Percentiles rank a stretch among this genome's conserved stretches.
phyloP scores from a whole-genome alignment of 1,139 yeast genomes.

The Geotrichum reessii region DNA sequence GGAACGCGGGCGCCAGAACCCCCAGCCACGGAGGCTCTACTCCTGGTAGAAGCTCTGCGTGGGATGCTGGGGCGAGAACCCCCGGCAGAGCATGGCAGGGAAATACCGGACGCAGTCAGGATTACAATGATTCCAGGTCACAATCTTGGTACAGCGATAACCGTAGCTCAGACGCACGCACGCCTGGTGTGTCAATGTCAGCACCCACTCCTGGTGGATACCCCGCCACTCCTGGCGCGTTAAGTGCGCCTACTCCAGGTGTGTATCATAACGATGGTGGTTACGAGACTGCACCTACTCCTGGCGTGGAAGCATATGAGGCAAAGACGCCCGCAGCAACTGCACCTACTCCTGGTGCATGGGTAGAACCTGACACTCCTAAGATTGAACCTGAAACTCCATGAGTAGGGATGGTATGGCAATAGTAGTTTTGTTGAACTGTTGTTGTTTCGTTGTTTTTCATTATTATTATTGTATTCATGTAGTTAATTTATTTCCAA shows the following conservation, averaged over 20 bases:
- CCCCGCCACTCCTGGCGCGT: constrained; percentile 45
- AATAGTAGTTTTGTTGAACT: not conserved
- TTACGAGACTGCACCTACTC: constrained; percentile 42
- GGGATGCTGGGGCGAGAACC: constrained; percentile 31
- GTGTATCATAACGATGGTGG: constrained; percentile 38
- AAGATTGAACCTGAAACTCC: constrained; percentile 36
- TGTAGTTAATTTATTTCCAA: not conserved
- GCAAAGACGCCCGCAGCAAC: constrained; percentile 42
- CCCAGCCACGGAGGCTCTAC: constrained; percentile 35
- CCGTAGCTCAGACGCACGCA: constrained; percentile 37
- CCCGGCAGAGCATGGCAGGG: constrained; percentile 37
- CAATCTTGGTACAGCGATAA: constrained; percentile 19
- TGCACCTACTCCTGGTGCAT: constrained; percentile 39
- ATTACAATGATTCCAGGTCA: constrained; percentile 18
- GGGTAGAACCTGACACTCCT: constrained; percentile 38
- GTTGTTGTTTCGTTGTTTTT: not conserved
- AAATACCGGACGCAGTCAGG: constrained; percentile 29
- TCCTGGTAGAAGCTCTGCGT: constrained; percentile 42
- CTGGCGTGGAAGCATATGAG: constrained; percentile 34
- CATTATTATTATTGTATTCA: not conserved
- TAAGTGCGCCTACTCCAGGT: constrained; percentile 39
- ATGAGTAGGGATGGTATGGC: constrained; percentile 17
- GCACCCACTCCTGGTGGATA: constrained; percentile 40
- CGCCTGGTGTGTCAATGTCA: constrained; percentile 42
- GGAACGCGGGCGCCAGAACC: constrained; percentile 41